phyloP scores from a whole-genome alignment of 1,139 yeast species.

The Yamadazyma epiphylla region DNA sequence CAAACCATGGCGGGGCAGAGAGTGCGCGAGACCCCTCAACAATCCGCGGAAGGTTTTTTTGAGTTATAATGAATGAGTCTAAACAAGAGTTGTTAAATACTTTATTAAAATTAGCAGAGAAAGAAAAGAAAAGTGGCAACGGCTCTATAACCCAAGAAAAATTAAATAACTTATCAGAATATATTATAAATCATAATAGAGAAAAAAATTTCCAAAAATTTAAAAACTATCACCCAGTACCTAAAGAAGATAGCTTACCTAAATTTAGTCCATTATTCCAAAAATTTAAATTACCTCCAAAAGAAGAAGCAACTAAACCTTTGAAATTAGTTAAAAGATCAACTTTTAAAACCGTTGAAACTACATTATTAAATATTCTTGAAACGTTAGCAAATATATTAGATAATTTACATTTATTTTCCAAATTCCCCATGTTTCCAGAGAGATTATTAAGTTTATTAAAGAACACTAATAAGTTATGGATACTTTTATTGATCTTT shows the following conservation, averaged over 20 bases:
- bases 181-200: slow-evolving; percentile 14
- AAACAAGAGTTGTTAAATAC: slow-evolving; percentile 24
- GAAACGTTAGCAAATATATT: slow-evolving; percentile 39
- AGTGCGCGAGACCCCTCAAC: slow-evolving; percentile 3
- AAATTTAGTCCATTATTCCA: slow-evolving; percentile 22
- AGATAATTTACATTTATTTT: slow-evolving; percentile 43
- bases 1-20: no score
- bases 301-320: slow-evolving; percentile 5
- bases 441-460: slow-evolving; percentile 25
- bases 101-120: slow-evolving; percentile 26
- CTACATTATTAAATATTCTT: slow-evolving; percentile 24
- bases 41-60: slow-evolving; percentile 4
- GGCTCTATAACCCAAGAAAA: slow-evolving; percentile 31
- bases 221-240: slow-evolving; percentile 14
- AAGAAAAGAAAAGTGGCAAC: slow-evolving; percentile 33
- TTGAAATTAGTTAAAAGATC: slow-evolving; percentile 11
- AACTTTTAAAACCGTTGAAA: slow-evolving; percentile 27
- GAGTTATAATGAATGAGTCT: slow-evolving; percentile 9
- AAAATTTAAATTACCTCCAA: slow-evolving; percentile 15
- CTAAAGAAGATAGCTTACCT: slow-evolving; percentile 4
- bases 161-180: slow-evolving; percentile 22
- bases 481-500: slow-evolving; percentile 42
- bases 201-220: slow-evolving; percentile 10
- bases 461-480: slow-evolving; percentile 43
- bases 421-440: slow-evolving; percentile 45